Percentiles rank a stretch among this genome's conserved stretches.
phyloP scores from a whole-genome alignment of 176 grass and related monocot genomes.

The Elaeis guineensis region DNA sequence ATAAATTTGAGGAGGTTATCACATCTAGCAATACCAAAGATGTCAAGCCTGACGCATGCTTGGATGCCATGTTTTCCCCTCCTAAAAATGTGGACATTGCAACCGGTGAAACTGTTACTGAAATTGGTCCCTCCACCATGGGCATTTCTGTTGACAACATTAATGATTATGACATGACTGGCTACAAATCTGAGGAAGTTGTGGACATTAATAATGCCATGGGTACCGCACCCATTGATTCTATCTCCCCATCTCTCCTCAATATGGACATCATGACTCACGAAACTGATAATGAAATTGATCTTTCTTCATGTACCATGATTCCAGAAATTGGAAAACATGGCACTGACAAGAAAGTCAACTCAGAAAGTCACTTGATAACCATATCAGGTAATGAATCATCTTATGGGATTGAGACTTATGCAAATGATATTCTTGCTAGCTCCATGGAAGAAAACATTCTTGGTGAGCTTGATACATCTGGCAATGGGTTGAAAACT shows the following conservation, averaged over 20 bases:
- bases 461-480: conserved; percentile 29
- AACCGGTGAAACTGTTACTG: conserved; percentile 17
- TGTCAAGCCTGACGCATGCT: conserved; percentile 33
- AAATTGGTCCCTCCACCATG: conserved; percentile 24
- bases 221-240: conserved; percentile 13
- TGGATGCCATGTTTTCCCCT: conserved; percentile 36
- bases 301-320: conserved; percentile 13
- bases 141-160: conserved; percentile 32
- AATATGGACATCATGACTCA: conserved; percentile 6
- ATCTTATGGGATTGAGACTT: conserved; percentile 15
- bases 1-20: conserved; percentile 21
- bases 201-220: conserved; percentile 18
- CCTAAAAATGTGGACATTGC: conserved; percentile 33
- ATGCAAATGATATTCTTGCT: conserved; percentile 18
- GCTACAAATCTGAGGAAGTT: conserved; percentile 19
- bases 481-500: conserved; percentile 26
- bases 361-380: conserved; percentile 13
- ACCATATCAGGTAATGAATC: conserved; percentile 23
- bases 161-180: conserved; percentile 30
- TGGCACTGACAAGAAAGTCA: conserved; percentile 23
- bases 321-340: conserved; percentile 36
- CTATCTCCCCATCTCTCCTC: conserved; percentile 21
- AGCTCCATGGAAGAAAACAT: conserved; percentile 23
- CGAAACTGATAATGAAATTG: not conserved
- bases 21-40: conserved; percentile 33